A percentile compares a stretch with the other conserved stretches of the same genome.
Conservation (phyloP, 1,284 basidiomycete genomes). For the Earliella scabrosa region DNA sequence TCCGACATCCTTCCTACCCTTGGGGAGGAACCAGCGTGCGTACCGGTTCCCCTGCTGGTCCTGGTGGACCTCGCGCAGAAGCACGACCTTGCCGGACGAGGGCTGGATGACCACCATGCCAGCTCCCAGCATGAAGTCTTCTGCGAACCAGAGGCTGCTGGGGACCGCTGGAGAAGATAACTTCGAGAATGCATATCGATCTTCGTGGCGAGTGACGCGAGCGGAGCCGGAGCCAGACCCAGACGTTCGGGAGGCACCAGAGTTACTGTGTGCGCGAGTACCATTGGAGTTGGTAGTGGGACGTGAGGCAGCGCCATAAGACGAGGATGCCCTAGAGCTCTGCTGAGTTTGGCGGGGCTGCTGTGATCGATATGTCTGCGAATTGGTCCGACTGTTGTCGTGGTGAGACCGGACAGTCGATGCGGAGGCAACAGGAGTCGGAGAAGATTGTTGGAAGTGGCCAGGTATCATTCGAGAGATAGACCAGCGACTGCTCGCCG, state of each 20-base stretch:
- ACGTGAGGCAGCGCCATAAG: not conserved
- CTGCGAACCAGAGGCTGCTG: constrained; percentile 47
- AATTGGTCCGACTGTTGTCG: not conserved
- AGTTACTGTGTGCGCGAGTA: no score
- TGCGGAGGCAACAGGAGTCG: not conserved
- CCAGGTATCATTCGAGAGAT: not conserved
- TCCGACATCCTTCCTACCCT: constrained; percentile 65
- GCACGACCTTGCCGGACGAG: constrained; percentile 41
- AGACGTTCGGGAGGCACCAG: not conserved
- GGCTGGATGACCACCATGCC: constrained; percentile 66
- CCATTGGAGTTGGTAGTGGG: not conserved
- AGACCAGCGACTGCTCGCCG: not conserved
- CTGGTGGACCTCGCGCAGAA: constrained; percentile 41
- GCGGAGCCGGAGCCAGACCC: not conserved
- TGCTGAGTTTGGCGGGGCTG: not conserved
- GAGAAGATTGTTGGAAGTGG: not conserved
- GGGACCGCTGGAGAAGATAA: constrained; percentile 37
- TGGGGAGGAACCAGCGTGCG: constrained; percentile 56
- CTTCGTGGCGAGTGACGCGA: not conserved
- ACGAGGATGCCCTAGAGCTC: not conserved
- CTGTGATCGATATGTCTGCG: not conserved
- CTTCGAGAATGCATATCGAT: constrained; percentile 18
- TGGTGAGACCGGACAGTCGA: not conserved
- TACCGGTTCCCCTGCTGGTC: not conserved
- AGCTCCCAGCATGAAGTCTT: constrained; percentile 59